These are phyloP conservation scores for Fraxinus ornus DNA, from an alignment of 305 asterid genomes.

Conservation along the genomic window DNA sequence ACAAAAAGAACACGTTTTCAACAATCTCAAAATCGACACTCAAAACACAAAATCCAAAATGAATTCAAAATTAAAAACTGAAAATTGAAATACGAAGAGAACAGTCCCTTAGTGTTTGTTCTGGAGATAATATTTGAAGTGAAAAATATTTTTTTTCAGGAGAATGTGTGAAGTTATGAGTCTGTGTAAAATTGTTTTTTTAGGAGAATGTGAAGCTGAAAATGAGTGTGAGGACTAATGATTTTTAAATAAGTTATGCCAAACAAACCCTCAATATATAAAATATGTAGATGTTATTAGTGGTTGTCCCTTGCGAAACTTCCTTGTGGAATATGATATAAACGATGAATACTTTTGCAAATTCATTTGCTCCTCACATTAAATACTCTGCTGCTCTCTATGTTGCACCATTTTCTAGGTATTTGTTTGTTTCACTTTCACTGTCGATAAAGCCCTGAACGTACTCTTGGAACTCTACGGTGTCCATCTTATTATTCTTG, in stretches of 20 bases:
- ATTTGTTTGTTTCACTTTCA: conserved; percentile 18
- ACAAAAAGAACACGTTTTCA: too few relatives aligned
- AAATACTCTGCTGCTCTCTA: conserved; percentile 24
- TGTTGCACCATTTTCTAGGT: conserved; percentile 31
- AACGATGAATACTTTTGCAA: background rate
- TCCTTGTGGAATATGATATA: conserved; percentile 14
- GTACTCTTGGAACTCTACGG: conserved; percentile 10
- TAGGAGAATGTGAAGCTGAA: too few relatives aligned
- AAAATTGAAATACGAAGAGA: too few relatives aligned
- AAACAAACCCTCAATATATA: background rate
- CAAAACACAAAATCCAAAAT: too few relatives aligned
- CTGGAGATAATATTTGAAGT: background rate
- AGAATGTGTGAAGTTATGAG: too few relatives aligned
- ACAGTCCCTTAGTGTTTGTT: too few relatives aligned
- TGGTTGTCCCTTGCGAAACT: conserved; percentile 16
- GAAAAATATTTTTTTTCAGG: background rate
- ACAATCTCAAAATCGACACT: too few relatives aligned
- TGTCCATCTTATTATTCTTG: conserved; percentile 19
- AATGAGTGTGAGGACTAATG: background rate
- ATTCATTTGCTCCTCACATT: conserved; percentile 22
- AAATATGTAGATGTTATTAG: conserved; percentile 20
- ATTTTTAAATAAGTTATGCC: too few relatives aligned
- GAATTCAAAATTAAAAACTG: too few relatives aligned
- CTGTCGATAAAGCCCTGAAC: background rate
- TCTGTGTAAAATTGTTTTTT: too few relatives aligned